Evolutionary conservation across 169 alveolate genomes (phyloP).

Genomic region (Eimeria sp.): DNA sequence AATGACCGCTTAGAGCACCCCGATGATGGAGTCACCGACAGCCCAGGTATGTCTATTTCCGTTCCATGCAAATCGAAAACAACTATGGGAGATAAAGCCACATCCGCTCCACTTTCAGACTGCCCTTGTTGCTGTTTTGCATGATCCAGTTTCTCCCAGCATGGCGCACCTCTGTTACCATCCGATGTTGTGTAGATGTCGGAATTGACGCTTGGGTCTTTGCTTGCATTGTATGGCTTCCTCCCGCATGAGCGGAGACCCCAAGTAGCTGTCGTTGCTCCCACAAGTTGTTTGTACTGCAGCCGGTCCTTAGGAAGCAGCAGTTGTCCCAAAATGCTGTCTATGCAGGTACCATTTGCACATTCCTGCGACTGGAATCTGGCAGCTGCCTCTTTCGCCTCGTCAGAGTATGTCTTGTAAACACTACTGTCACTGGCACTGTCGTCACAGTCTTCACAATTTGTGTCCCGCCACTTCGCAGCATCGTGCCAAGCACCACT

Average conservation of each 20-base stretch:
- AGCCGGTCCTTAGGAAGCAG: constrained; percentile 52
- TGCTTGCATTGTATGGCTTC: neutral
- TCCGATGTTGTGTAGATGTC: neutral
- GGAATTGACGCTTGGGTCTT: neutral
- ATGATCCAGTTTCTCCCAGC: constrained; percentile 62
- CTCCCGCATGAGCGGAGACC: constrained; percentile 22
- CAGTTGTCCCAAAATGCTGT: constrained; percentile 19
- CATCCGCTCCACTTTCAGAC: neutral
- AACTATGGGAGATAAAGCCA: neutral
- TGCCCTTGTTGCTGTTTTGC: constrained; percentile 56
- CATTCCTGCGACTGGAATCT: neutral
- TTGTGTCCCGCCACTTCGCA: neutral
- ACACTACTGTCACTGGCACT: neutral
- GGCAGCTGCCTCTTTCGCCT: neutral
- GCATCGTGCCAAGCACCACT: neutral
- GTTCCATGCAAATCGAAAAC: neutral
- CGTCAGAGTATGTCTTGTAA: neutral
- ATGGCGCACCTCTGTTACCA: neutral
- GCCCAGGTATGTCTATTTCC: neutral
- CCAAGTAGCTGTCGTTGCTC: constrained; percentile 52
- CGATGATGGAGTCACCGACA: neutral
- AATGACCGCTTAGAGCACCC: neutral
- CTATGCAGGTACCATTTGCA: constrained; percentile 28
- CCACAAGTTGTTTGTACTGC: constrained; percentile 55
- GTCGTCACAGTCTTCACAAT: neutral